Evolutionary conservation across 352 stramenopile species (phyloP), one percentile per base, ranked within the genome.

Genomic region (Pythium rishiriense): DNA sequence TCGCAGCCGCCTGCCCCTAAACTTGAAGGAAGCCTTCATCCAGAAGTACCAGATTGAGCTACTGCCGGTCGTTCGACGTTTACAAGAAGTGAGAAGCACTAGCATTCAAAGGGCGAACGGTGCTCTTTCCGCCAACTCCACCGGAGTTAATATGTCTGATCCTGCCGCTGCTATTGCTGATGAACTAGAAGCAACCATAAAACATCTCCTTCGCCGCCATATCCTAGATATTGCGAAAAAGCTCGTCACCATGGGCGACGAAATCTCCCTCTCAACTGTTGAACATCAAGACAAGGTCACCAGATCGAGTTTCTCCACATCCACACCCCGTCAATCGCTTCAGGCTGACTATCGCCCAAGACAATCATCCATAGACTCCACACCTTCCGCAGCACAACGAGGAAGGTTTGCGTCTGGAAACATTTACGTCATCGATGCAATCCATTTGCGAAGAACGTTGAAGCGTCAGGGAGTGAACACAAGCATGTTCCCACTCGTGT

Each of bases 21-120:
- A 91, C 58, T 54, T 94, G 17, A 85, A 86, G 11, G 76, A 94
- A 62, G 80, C 68, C 0, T 93, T 93, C 51, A 81, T 94, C 24
- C 61, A 75, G 25, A 83, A 83, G 48, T 70, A 83, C 50, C 69
- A 87, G 24, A 64, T 90, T 14, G 85, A 94, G 22, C 62, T 91
- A n/a, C 66, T 87, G 14, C 82, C 77, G 1, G 67, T 88, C 3
- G 68, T 94, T 1, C 62, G 74, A 22, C 81, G 85, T 1, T 58
- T 94, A 0, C 69, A 88, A 47, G 81, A 84, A 19, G 28, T 89
- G 17, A 89, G 90, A 62, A 78, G 78, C 35, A 86, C 74, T 29
- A 80, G 72, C 6, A 65, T 64, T 25, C 66, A 63, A 41, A 66
- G 69, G 62, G 14, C 25, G 47, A 43, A 31, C 50, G 39, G 45